phyloP scores from a whole-genome alignment of 768 basidiomycete species.

The Lactifluus pinguis region DNA sequence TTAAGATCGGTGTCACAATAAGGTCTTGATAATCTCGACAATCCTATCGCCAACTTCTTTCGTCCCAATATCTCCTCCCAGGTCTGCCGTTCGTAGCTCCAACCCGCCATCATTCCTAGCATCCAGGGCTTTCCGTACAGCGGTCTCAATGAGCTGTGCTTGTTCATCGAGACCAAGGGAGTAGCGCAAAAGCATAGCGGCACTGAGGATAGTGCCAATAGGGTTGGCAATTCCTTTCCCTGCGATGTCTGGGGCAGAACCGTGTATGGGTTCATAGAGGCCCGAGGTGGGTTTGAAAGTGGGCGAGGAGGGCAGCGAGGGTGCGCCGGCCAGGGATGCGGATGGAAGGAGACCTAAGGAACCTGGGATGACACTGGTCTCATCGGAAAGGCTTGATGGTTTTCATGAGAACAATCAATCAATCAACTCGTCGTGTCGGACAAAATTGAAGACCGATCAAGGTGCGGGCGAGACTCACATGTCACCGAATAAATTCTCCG shows the following conservation, averaged over 20 bases:
- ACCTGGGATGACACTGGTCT: conserved; percentile 94
- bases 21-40: conserved; percentile 55
- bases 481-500: conserved; percentile 94
- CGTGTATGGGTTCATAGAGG: conserved; percentile 96
- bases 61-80: conserved; percentile 73
- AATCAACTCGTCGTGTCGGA: not conserved
- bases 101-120: conserved; percentile 54
- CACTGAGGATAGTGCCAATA: conserved; percentile 89
- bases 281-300: conserved; percentile 74
- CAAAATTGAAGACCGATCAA: not conserved
- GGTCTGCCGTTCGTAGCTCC: conserved; percentile 76
- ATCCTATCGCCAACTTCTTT: conserved; percentile 78
- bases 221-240: conserved; percentile 91
- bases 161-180: conserved; percentile 83
- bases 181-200: conserved; percentile 89
- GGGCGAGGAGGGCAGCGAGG: conserved; percentile 40
- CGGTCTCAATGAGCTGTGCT: conserved; percentile 77
- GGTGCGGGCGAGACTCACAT: conserved; percentile 52
- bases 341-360: conserved; percentile 95
- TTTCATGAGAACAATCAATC: not conserved
- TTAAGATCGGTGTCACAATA: conserved; percentile 34
- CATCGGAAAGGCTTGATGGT: conserved; percentile 74
- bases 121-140: conserved; percentile 89
- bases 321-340: conserved; percentile 90
- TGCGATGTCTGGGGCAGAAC: conserved; percentile 93